phyloP scores from a whole-genome alignment of 768 basidiomycete genomes.

The Leccinum subgranulosum region DNA sequence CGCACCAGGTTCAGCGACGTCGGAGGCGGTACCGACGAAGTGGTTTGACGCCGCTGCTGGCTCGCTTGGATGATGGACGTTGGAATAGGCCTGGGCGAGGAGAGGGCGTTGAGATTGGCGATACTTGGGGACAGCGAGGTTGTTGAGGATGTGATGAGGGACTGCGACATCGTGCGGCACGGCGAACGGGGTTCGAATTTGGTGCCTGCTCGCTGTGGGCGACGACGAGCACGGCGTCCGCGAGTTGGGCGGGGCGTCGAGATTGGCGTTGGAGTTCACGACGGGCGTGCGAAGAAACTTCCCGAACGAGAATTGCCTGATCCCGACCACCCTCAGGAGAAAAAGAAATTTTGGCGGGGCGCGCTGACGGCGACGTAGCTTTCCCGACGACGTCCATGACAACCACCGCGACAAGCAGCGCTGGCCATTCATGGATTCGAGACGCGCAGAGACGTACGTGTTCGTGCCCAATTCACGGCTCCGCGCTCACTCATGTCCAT shows the following conservation, averaged over 20 bases:
- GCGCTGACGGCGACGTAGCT: slow-evolving; percentile 13
- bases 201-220: slow-evolving; percentile 27
- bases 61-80: neutral
- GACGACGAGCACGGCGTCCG: slow-evolving; percentile 23
- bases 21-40: slow-evolving; percentile 37
- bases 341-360: slow-evolving; percentile 21
- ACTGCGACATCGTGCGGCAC: slow-evolving; percentile 25
- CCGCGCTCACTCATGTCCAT: neutral
- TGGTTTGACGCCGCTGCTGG: slow-evolving; percentile 38
- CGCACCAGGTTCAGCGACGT: slow-evolving; percentile 40
- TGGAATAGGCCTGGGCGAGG: slow-evolving; percentile 24
- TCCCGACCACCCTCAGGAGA: slow-evolving; percentile 11
- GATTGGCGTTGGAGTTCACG: slow-evolving; percentile 15
- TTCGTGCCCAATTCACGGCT: neutral
- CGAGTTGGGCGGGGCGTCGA: slow-evolving; percentile 6
- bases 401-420: slow-evolving; percentile 28
- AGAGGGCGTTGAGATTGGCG: slow-evolving; percentile 31
- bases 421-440: slow-evolving; percentile 25
- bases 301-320: slow-evolving; percentile 10
- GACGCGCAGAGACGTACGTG: slow-evolving; percentile 36
- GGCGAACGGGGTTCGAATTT: slow-evolving; percentile 16
- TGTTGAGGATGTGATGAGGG: slow-evolving; percentile 33
- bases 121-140: slow-evolving; percentile 34
- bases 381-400: slow-evolving; percentile 24
- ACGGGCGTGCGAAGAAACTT: slow-evolving; percentile 20